phyloP scores from a whole-genome alignment of 176 grass and related monocot genomes.

The Carex cristatella region DNA sequence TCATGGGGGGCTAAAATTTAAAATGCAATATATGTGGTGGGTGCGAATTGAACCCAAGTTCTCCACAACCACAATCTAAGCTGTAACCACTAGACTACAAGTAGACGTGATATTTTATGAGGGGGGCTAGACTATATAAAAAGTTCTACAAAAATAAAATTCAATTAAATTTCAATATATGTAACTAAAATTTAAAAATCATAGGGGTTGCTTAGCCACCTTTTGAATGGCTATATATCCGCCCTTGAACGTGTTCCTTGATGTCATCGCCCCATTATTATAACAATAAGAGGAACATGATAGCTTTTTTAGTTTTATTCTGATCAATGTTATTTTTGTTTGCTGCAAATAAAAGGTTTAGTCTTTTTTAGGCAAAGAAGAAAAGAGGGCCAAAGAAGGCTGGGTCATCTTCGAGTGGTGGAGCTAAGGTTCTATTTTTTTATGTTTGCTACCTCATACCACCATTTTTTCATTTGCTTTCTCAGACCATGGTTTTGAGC shows the following conservation, averaged over 20 bases:
- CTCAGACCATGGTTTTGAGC: not conserved
- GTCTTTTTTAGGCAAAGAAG: not conserved
- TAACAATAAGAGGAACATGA: not conserved
- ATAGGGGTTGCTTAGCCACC: too few relatives aligned
- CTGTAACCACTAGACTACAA: too few relatives aligned
- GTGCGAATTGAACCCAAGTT: too few relatives aligned
- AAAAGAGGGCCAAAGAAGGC: conserved; percentile 17
- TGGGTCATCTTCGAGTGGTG: not conserved
- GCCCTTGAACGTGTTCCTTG: not conserved
- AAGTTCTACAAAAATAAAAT: too few relatives aligned
- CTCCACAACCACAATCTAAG: too few relatives aligned
- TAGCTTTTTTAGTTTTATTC: not conserved
- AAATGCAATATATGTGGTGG: too few relatives aligned
- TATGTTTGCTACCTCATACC: not conserved
- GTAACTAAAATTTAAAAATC: too few relatives aligned
- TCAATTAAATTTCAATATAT: too few relatives aligned
- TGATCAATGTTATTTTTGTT: not conserved
- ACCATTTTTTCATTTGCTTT: not conserved
- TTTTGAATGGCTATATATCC: too few relatives aligned
- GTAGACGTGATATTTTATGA: too few relatives aligned
- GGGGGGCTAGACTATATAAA: too few relatives aligned
- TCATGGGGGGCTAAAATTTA: too few relatives aligned
- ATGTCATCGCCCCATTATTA: not conserved
- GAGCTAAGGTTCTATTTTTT: conserved; percentile 6
- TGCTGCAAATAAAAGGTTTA: not conserved